A percentile compares a stretch with the other conserved stretches of the same genome.
Conservation (phyloP, 805 yeast genomes). For the Candida gorgasii region DNA sequence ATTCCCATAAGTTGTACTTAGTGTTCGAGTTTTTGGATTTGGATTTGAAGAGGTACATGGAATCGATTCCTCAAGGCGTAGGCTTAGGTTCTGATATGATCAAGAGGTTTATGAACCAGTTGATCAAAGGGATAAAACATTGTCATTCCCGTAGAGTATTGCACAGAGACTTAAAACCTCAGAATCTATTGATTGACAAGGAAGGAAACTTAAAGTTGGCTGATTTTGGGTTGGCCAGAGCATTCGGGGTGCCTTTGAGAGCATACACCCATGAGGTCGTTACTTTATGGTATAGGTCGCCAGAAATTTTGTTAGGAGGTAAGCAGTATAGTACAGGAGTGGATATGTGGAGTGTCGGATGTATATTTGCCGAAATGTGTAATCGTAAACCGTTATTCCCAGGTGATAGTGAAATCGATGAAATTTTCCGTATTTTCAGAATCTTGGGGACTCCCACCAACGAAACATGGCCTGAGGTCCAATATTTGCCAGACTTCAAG, state of each 20-base stretch:
- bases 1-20: conserved; percentile 84
- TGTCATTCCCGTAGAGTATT: conserved; percentile 93
- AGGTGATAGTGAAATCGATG: conserved; percentile 97
- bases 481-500: conserved; percentile 87
- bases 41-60: conserved; percentile 97
- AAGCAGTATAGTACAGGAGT: conserved; percentile 97
- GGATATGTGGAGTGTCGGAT: conserved; percentile 98
- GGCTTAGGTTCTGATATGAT: conserved; percentile 90
- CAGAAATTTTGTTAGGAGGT: conserved; percentile 93
- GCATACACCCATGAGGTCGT: conserved; percentile 98
- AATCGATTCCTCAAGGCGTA: conserved; percentile 84
- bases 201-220: conserved; percentile 85
- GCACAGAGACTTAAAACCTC: conserved; percentile 96
- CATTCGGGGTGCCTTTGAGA: conserved; percentile 95
- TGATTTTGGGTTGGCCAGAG: conserved; percentile 93
- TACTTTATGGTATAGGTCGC: conserved; percentile 96
- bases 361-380: conserved; percentile 97
- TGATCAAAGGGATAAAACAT: conserved; percentile 86
- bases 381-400: conserved; percentile 94
- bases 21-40: conserved; percentile 93
- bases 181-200: conserved; percentile 88
- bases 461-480: conserved; percentile 92
- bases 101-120: conserved; percentile 88
- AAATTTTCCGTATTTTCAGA: conserved; percentile 89
- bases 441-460: conserved; percentile 93